Percentiles rank a stretch among this genome's conserved stretches.
phyloP scores from a whole-genome alignment of 2,329 filamentous ascomycete species.

The Talaromyces sp. region DNA sequence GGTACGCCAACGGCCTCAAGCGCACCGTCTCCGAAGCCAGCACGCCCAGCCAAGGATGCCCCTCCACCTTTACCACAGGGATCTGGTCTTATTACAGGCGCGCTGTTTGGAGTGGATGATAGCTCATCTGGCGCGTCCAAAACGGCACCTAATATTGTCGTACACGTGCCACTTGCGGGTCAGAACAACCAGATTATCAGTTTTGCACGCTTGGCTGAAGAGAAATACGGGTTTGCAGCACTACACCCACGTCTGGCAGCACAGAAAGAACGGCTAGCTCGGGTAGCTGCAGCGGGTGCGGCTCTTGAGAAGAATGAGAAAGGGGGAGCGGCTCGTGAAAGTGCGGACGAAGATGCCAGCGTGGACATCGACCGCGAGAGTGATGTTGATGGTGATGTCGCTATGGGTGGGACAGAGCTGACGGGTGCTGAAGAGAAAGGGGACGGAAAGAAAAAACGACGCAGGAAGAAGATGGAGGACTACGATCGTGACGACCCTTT shows the following conservation, averaged over 20 bases:
- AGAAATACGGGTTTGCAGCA: slow-evolving; percentile 90
- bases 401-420: slow-evolving; percentile 33
- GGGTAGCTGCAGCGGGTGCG: slow-evolving; percentile 82
- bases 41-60: slow-evolving; percentile 48
- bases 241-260: slow-evolving; percentile 87
- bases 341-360: slow-evolving; percentile 71
- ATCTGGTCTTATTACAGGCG: slow-evolving; percentile 59
- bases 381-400: slow-evolving; percentile 46
- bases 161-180: slow-evolving; percentile 75
- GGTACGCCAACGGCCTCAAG: slow-evolving; percentile 46
- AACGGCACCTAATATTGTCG: slow-evolving; percentile 69
- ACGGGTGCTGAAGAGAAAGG: slow-evolving; percentile 56
- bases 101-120: slow-evolving; percentile 52
- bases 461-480: slow-evolving; percentile 65
- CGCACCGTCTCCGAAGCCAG: slow-evolving; percentile 51
- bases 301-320: slow-evolving; percentile 70
- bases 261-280: slow-evolving; percentile 77
- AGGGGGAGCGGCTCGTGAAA: slow-evolving; percentile 67
- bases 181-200: slow-evolving; percentile 89
- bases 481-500: slow-evolving; percentile 65
- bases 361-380: slow-evolving; percentile 75
- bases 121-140: slow-evolving; percentile 35
- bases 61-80: slow-evolving; percentile 56
- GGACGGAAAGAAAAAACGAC: slow-evolving; percentile 65
- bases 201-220: slow-evolving; percentile 88